A percentile compares a stretch with the other conserved stretches of the same genome.
These are phyloP conservation scores for Corinectria fuckeliana DNA, from an alignment of 2,329 filamentous ascomycete genomes.

Conservation along the genomic window DNA sequence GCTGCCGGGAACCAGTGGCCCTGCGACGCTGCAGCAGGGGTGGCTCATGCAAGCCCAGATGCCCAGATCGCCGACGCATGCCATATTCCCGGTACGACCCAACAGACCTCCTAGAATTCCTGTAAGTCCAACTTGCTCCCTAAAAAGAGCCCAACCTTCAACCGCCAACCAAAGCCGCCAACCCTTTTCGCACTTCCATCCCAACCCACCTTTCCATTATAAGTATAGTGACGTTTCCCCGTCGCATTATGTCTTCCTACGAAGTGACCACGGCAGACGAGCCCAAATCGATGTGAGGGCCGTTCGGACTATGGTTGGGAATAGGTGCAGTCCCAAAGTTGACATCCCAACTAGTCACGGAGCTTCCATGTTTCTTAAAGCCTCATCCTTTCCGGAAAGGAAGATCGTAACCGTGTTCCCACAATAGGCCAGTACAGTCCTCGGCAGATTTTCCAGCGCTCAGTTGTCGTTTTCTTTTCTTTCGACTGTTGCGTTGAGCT, in stretches of 20 bases:
- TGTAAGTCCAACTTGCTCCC: constrained; percentile 1
- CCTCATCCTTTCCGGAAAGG: not conserved
- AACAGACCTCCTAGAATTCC: not conserved
- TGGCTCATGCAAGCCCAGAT: constrained; percentile 22
- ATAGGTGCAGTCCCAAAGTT: not conserved
- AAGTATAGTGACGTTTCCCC: not conserved
- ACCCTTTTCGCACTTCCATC: not conserved
- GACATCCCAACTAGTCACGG: not conserved
- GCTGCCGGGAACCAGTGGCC: constrained; percentile 7
- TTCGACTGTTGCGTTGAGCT: not conserved
- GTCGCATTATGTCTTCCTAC: not conserved
- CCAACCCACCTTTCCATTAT: not conserved
- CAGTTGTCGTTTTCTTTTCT: not conserved
- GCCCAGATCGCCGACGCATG: constrained; percentile 9
- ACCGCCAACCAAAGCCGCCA: not conserved
- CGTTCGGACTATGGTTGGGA: not conserved
- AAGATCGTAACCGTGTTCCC: not conserved
- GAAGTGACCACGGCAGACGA: not conserved
- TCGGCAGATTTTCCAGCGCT: not conserved
- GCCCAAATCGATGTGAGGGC: not conserved
- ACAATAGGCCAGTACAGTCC: not conserved
- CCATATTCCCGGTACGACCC: constrained; percentile 6
- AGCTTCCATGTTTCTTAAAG: not conserved
- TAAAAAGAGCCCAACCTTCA: not conserved
- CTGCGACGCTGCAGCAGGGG: constrained; percentile 12